Conservation (phyloP, 2,329 filamentous ascomycete genomes). For the Sclerotinia minor region DNA sequence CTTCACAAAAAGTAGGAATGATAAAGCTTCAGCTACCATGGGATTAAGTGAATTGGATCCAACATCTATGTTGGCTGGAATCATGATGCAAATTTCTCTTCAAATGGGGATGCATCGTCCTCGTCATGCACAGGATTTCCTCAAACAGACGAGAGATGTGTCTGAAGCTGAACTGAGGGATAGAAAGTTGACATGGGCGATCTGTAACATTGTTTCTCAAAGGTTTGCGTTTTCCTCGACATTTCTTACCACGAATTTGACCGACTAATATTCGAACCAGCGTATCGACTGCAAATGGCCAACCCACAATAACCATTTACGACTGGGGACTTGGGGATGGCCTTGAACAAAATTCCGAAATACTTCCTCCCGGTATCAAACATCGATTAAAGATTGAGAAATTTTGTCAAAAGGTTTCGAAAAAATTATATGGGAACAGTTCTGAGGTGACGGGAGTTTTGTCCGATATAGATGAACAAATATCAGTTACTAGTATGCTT, state of each 20-base stretch:
- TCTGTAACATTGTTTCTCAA: slow-evolving; percentile 67
- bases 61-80: slow-evolving; percentile 36
- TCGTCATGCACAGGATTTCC: slow-evolving; percentile 29
- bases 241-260: too few species aligned
- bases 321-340: slow-evolving; percentile 56
- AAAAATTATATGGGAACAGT: slow-evolving; percentile 57
- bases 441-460: slow-evolving; percentile 47
- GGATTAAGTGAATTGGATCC: slow-evolving; percentile 29
- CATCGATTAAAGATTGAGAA: slow-evolving; percentile 55
- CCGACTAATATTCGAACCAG: slow-evolving; percentile 39
- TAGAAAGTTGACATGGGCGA: slow-evolving; percentile 65
- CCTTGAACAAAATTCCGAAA: slow-evolving; percentile 46
- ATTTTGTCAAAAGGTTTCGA: slow-evolving; percentile 58
- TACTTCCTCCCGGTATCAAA: slow-evolving; percentile 53
- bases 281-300: slow-evolving; percentile 67
- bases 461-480: slow-evolving; percentile 41
- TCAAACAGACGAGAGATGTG: slow-evolving; percentile 34
- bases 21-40: slow-evolving; percentile 24
- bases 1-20: slow-evolving; percentile 27
- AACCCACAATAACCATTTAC: slow-evolving; percentile 62
- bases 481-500: slow-evolving; percentile 48
- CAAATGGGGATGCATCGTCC: slow-evolving; percentile 39
- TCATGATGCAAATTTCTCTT: slow-evolving; percentile 39
- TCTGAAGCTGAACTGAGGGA: slow-evolving; percentile 44
- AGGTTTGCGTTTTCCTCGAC: slow-evolving; percentile 48